Evolutionary conservation across 2,329 filamentous ascomycete species (phyloP), one percentile per base, ranked within the genome.

Genomic region (Cercospora berteroae): DNA sequence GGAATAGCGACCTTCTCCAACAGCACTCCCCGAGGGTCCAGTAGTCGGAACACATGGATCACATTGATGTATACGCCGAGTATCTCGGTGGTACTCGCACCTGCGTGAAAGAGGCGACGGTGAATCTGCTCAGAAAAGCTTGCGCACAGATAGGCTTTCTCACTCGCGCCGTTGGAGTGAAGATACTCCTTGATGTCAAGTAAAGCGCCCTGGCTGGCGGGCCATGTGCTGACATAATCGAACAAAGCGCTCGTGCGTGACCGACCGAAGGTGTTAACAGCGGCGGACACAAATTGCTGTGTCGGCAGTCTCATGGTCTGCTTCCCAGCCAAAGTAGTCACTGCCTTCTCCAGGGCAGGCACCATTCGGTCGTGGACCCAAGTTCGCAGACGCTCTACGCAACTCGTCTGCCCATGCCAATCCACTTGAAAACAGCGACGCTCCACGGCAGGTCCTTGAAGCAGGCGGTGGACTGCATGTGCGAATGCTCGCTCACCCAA

Each of bases 201-300:
- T 2, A 95, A 84, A 0, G 89, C 92, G 2, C 89, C 89, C 64
- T 85, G 83, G 71, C 89, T 92, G 39, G 84, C 79, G 4, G 91
- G 90, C 91, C 91, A 95, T 65, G 86, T 83, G 66, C 91, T 84
- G 56, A 93, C 88, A 74, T 94, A 93, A 74, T 94, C 90, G 74
- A 93, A 94, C 9, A 95, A 82, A 74, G 93, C 88, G 7, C 85
- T 83, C 56, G 90, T 91, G 52, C 92, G 86, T 58, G 91, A 82
- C 18, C 86, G 84, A 2, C 90, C 91, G 16, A 94, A 83, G 55
- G 89, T 86, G 2, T 86, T 86, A 55, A 92, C 78, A 16, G 89
- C 89, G 73, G 90, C 88, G 48, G 90, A 87, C 75, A 90, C 89
- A 86, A 90, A 93, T 69, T 87, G 87, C 70, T 88, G 85, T 9